A percentile compares a stretch with the other conserved stretches of the same genome.
phyloP scores from a whole-genome alignment of 2,329 filamentous ascomycete genomes.

The Fusarium sp. region DNA sequence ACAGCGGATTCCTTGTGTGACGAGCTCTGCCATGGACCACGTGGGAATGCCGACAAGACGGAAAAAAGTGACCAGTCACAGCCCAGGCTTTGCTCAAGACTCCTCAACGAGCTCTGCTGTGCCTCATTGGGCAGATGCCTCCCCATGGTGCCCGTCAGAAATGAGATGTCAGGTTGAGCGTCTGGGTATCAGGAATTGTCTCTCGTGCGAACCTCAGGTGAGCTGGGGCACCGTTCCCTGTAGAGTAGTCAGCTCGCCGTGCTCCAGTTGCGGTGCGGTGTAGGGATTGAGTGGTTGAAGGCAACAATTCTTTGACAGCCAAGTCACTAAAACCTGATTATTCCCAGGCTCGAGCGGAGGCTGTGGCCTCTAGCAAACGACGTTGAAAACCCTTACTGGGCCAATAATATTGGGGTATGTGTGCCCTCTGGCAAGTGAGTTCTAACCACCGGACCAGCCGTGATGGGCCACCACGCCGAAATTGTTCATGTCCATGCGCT shows the following conservation, averaged over 20 bases:
- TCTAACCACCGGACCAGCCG: neutral
- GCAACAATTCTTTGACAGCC: neutral
- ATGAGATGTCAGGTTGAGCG: slow-evolving; percentile 21
- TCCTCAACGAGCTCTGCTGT: slow-evolving; percentile 3
- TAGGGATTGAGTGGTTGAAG: slow-evolving; percentile 16
- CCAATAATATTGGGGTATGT: neutral
- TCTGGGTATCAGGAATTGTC: slow-evolving; percentile 1
- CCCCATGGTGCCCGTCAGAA: slow-evolving; percentile 8
- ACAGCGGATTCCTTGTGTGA: slow-evolving; percentile 26
- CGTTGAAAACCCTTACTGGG: neutral
- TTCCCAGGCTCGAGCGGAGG: slow-evolving; percentile 28
- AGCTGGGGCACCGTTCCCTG: slow-evolving; percentile 12
- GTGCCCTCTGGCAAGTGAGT: neutral
- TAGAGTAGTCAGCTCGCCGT: neutral
- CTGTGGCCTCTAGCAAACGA: neutral
- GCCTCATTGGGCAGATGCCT: slow-evolving; percentile 12
- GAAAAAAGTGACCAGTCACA: slow-evolving; percentile 40
- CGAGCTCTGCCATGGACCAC: slow-evolving; percentile 39
- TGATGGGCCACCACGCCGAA: neutral
- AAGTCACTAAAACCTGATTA: slow-evolving; percentile 34
- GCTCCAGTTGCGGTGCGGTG: slow-evolving; percentile 30
- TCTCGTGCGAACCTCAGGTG: slow-evolving; percentile 23
- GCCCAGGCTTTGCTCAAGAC: neutral
- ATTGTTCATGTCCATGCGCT: neutral
- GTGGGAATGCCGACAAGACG: slow-evolving; percentile 38